Conservation (phyloP, 148 eudicot species). For the Fagopyrum homotropicum region DNA sequence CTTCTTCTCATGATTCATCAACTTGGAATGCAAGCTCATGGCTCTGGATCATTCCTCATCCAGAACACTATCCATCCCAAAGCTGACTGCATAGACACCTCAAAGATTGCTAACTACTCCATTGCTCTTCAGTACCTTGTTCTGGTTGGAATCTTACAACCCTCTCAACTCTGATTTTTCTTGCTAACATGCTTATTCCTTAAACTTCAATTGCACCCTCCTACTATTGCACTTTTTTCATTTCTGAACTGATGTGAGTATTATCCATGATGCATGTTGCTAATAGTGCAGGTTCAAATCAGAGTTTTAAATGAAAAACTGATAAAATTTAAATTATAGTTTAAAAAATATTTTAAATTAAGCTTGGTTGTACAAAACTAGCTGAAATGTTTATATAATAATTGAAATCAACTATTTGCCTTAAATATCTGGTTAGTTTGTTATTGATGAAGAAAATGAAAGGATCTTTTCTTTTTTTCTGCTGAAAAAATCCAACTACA, state of each 20-base stretch:
- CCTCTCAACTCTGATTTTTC: neutral
- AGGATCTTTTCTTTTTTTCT: too few species aligned
- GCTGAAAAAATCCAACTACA: too few species aligned
- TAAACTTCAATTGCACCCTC: too few species aligned
- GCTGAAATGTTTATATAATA: too few species aligned
- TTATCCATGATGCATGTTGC: neutral
- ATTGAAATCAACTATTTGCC: too few species aligned
- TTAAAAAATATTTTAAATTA: too few species aligned
- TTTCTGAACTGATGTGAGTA: neutral
- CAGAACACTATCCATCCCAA: conserved; percentile 17
- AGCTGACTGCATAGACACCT: conserved; percentile 17
- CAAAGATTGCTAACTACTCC: conserved; percentile 61
- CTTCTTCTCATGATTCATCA: neutral
- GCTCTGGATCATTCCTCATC: conserved; percentile 46
- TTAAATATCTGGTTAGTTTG: too few species aligned
- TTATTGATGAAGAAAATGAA: too few species aligned
- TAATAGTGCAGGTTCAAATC: too few species aligned
- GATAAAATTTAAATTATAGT: too few species aligned
- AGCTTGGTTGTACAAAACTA: too few species aligned
- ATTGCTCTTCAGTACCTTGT: conserved; percentile 70
- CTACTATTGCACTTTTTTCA: neutral
- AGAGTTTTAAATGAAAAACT: too few species aligned
- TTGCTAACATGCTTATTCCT: neutral
- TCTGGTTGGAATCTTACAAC: conserved; percentile 39
- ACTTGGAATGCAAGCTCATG: conserved; percentile 37